Evolutionary conservation across 108 stramenopile genomes (phyloP).

Genomic region (Cyclostephanos tholiformis): DNA sequence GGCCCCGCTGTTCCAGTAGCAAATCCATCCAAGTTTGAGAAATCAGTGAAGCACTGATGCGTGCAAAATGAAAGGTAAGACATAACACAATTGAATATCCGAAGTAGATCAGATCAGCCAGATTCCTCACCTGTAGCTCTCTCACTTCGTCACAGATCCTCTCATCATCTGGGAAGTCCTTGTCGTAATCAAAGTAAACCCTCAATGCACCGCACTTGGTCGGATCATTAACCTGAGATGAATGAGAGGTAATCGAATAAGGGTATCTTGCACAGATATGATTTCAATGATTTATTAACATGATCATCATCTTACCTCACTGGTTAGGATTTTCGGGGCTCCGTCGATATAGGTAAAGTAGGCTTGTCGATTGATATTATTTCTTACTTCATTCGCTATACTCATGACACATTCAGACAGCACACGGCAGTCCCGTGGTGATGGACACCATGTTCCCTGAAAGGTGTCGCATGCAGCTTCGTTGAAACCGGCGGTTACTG

Average conservation of each 20-base stretch:
- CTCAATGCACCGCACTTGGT: constrained; percentile 4
- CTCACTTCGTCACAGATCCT: constrained; percentile 12
- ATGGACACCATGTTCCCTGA: constrained; percentile 14
- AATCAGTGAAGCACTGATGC: constrained; percentile 11
- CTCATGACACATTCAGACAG: background rate
- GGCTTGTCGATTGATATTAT: background rate
- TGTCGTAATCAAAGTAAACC: constrained; percentile 5
- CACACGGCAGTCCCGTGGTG: background rate
- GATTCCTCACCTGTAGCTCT: background rate
- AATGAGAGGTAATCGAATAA: no score
- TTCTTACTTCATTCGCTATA: background rate
- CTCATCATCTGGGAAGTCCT: background rate
- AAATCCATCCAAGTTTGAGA: constrained; percentile 15
- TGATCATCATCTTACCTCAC: no score
- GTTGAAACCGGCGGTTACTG: background rate
- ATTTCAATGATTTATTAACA: no score
- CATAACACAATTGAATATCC: no score
- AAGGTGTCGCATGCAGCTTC: constrained; percentile 4
- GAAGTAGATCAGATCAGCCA: no score
- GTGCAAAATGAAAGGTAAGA: background rate
- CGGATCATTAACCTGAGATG: constrained; percentile 1
- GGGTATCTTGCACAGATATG: no score
- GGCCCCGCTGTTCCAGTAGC: constrained; percentile 10
- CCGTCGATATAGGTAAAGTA: constrained; percentile 5
- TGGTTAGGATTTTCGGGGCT: background rate